phyloP scores from a whole-genome alignment of 805 yeast species.

The Ogataea angusta region DNA sequence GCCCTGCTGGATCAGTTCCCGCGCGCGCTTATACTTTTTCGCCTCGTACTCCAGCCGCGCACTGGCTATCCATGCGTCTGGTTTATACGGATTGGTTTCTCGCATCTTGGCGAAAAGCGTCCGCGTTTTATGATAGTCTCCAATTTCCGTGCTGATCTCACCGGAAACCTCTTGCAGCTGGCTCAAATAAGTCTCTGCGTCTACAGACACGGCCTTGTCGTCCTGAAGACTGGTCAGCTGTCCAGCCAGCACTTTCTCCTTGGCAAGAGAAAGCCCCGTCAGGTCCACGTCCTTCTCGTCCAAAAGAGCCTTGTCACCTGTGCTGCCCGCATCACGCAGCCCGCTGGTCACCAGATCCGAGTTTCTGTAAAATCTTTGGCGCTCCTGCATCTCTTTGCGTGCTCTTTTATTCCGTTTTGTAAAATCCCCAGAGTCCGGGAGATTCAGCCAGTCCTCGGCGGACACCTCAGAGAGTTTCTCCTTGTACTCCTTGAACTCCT shows the following conservation, averaged over 20 bases:
- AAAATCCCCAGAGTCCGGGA: slow-evolving; percentile 88
- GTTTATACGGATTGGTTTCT: slow-evolving; percentile 65
- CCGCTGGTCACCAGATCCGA: slow-evolving; percentile 62
- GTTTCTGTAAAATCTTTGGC: slow-evolving; percentile 73
- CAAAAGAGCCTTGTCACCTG: slow-evolving; percentile 28
- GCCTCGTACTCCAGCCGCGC: slow-evolving; percentile 75
- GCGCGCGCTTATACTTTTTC: slow-evolving; percentile 53
- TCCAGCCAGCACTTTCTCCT: slow-evolving; percentile 54
- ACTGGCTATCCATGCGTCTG: slow-evolving; percentile 83
- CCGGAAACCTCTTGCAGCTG: slow-evolving; percentile 32
- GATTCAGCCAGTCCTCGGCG: slow-evolving; percentile 69
- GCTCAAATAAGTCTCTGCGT: slow-evolving; percentile 40
- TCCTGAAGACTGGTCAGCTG: slow-evolving; percentile 42
- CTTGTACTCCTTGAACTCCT: slow-evolving; percentile 69
- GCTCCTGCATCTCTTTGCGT: slow-evolving; percentile 56
- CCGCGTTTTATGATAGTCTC: slow-evolving; percentile 59
- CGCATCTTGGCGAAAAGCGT: slow-evolving; percentile 63
- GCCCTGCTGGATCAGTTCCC: slow-evolving; percentile 65
- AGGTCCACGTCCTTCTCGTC: slow-evolving; percentile 39
- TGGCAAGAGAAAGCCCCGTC: slow-evolving; percentile 57
- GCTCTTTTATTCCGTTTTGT: slow-evolving; percentile 76
- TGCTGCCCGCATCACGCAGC: slow-evolving; percentile 32
- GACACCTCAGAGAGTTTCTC: slow-evolving; percentile 55
- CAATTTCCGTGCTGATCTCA: slow-evolving; percentile 35
- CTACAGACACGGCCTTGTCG: slow-evolving; percentile 19